These are phyloP conservation scores for Plantago coronopus DNA, from an alignment of 305 asterid genomes.

Conservation along the genomic window DNA sequence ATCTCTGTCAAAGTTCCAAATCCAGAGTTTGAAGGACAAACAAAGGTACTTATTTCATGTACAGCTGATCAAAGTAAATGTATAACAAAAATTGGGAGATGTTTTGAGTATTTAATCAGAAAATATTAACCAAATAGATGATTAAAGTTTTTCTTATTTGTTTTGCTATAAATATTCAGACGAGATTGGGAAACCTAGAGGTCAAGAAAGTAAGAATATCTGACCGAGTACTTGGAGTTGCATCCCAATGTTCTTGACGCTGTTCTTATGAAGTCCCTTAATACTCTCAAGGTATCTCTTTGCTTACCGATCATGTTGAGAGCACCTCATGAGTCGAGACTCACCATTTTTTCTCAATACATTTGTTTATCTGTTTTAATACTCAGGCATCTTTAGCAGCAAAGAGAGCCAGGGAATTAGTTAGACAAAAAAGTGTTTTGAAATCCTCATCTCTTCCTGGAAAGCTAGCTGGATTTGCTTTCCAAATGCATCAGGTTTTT, in stretches of 20 bases:
- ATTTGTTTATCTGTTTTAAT: conserved; percentile 10
- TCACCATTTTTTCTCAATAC: conserved; percentile 3
- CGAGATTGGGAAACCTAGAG: conserved; percentile 96
- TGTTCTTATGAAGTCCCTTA: conserved; percentile 83
- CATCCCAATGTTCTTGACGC: conserved; percentile 89
- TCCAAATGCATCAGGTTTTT: too few relatives aligned
- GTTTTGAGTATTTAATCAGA: background rate
- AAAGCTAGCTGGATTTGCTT: conserved; percentile 99
- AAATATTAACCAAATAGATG: background rate
- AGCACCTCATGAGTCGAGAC: conserved; percentile 10
- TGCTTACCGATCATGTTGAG: conserved; percentile 6
- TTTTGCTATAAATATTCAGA: conserved; percentile 40
- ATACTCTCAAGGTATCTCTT: conserved; percentile 76
- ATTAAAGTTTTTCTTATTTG: background rate
- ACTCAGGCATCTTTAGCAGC: conserved; percentile 94
- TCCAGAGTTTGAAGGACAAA: conserved; percentile 99
- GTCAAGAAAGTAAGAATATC: conserved; percentile 82
- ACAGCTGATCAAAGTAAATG: background rate
- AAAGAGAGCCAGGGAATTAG: conserved; percentile 91
- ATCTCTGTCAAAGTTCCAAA: conserved; percentile 86
- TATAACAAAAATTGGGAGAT: background rate
- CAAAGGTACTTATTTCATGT: conserved; percentile 50
- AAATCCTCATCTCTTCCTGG: conserved; percentile 95
- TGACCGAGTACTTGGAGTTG: conserved; percentile 89
- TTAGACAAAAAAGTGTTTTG: conserved; percentile 80